Conservation (phyloP, 257 asterid species). For the Petunia axillaris region DNA sequence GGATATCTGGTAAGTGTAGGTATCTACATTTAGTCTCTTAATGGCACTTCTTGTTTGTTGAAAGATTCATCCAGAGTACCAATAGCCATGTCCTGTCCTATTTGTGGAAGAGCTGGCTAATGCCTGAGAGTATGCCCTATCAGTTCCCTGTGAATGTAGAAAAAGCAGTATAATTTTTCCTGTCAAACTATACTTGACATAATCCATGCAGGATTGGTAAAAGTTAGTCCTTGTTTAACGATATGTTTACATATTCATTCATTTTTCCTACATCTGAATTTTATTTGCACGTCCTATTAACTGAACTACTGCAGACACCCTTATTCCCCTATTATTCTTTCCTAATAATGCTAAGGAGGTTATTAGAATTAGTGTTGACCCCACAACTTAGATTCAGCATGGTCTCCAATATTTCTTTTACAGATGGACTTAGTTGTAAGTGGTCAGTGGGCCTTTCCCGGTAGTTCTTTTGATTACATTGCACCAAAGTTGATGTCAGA, state of each 20-base stretch:
- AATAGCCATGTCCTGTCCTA: no score
- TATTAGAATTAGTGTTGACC: neutral
- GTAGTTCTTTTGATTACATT: neutral
- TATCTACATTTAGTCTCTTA: no score
- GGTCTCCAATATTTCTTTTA: neutral
- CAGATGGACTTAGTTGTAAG: neutral
- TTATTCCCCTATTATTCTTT: neutral
- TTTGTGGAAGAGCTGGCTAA: no score
- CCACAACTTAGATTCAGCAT: neutral
- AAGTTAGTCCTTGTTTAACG: neutral
- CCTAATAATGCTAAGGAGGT: neutral
- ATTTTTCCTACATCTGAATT: neutral
- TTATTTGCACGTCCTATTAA: no score
- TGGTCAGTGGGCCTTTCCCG: neutral
- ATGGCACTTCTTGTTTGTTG: no score
- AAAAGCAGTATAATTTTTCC: no score
- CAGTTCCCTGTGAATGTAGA: no score
- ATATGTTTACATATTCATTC: neutral
- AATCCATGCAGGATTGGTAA: neutral
- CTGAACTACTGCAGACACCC: neutral
- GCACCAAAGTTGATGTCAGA: neutral
- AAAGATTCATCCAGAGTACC: no score
- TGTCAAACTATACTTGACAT: no score
- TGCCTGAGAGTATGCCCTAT: no score
- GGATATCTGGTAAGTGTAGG: no score